Base-by-base conservation (phyloP, 352 stramenopile genomes). In the Phytopythium oedochilum region DNA sequence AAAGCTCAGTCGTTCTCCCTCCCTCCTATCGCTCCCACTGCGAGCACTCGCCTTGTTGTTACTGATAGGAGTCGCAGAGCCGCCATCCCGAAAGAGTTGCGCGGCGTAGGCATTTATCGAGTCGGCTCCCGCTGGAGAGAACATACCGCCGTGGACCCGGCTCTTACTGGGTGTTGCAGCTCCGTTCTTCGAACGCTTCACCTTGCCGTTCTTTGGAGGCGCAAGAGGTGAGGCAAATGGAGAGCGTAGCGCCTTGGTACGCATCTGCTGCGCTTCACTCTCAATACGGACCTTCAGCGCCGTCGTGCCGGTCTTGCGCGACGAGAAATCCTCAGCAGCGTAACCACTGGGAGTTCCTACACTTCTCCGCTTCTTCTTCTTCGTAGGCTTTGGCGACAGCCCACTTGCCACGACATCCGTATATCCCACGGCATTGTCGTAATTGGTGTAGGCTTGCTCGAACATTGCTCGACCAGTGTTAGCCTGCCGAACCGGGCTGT, bases 1-100 rank as follows among this genome's bases (percentile, higher is more conserved):
- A 61, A 94, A 94, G 23, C 78, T 91, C 42, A 94, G 45, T 8
- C 83, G 66, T 35, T 88, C 76, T 14, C 71, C 68, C 43, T 89
- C 79, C 68, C 73, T 35, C 73, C 69, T 11, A 52, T 57, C 28
- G 60, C 58, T 1, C 57, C 65, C 36, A 4, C 17, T 25, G 75
- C 36, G 46, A 5, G 46, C 31, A 5, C 46, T 53, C 6, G 29
- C 9, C 38, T 43, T 66, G 28, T 54, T 55, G 28, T 22, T 60
- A 12, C 38, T 50, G 18, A 31, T 22, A 20, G 53, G 39, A 9
- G 42, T 47, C 3, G 53, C 54, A 50, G 39, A 59, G 6, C 34
- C 45, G 35, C 75, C 73, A 3, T 86, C 75, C 43, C 79, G 65
- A 40, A 89, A 91, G n/a, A 89, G 70, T 18, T 88, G 70, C 0